phyloP scores from a whole-genome alignment of 257 asterid species.

The Misopates orontium region DNA sequence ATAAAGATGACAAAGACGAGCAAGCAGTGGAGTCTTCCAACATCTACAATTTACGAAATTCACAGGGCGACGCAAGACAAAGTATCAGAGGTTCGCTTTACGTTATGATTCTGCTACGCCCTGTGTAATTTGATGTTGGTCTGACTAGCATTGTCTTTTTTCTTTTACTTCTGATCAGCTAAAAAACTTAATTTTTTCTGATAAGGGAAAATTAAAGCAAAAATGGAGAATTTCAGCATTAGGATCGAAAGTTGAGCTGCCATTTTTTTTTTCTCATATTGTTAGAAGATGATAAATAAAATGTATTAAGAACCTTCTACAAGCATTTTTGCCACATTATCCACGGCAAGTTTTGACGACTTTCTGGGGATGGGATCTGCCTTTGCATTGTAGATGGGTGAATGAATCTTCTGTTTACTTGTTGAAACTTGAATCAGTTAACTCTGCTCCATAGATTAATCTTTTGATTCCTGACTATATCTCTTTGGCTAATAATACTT shows the following conservation, averaged over 20 bases:
- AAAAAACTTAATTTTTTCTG: too few species aligned
- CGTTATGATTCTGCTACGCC: conserved; percentile 27
- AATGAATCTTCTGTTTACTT: not conserved
- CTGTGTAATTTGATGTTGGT: conserved; percentile 26
- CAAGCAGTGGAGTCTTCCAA: conserved; percentile 36
- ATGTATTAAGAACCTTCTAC: too few species aligned
- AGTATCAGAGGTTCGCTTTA: conserved; percentile 49
- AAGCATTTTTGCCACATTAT: too few species aligned
- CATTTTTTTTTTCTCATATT: too few species aligned
- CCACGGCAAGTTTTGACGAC: not conserved
- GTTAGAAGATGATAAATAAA: too few species aligned
- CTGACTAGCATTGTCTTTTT: too few species aligned
- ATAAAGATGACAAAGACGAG: conserved; percentile 41
- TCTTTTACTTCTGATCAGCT: too few species aligned
- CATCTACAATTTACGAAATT: conserved; percentile 29
- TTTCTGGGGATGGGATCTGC: not conserved
- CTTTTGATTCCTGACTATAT: not conserved
- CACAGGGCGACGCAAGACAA: conserved; percentile 33
- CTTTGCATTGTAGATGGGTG: not conserved
- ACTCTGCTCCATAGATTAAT: conserved; percentile 4
- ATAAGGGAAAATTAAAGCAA: too few species aligned
- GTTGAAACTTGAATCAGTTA: conserved; percentile 3
- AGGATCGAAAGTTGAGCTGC: too few species aligned
- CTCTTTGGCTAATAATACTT: not conserved
- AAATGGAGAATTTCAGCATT: too few species aligned